Conservation (phyloP, 495 filamentous ascomycete species). For the Aspergillus carlsbadensis region DNA sequence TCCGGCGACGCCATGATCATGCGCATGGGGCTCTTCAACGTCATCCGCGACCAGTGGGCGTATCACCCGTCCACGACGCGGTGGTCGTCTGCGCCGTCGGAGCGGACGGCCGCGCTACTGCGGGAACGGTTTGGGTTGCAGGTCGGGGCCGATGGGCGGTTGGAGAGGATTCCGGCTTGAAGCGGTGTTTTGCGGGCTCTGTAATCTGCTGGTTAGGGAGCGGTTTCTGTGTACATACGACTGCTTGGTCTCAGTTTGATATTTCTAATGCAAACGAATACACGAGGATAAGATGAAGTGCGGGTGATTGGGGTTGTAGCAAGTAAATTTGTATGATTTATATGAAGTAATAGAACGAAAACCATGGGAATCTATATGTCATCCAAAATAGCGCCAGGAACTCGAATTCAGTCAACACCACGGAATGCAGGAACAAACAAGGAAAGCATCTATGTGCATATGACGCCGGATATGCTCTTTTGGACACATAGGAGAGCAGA, state of each 20-base stretch:
- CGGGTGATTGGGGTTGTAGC: neutral
- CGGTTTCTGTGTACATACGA: neutral
- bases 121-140: constrained; percentile 44
- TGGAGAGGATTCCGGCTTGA: constrained; percentile 30
- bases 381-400: neutral
- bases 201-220: neutral
- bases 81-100: constrained; percentile 32
- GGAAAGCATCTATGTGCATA: neutral
- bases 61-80: constrained; percentile 27
- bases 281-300: neutral
- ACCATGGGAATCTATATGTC: constrained; percentile 20
- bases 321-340: constrained; percentile 4
- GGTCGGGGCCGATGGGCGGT: constrained; percentile 39
- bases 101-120: constrained; percentile 43
- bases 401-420: constrained; percentile 9
- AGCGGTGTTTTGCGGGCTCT: constrained; percentile 15
- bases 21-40: constrained; percentile 67
- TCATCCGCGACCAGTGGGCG: constrained; percentile 63
- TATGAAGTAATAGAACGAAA: too few species aligned
- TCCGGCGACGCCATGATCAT: constrained; percentile 70
- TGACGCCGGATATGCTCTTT: neutral
- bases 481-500: neutral
- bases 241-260: neutral
- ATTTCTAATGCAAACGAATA: neutral
- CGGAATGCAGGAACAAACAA: constrained; percentile 20